A percentile compares a stretch with the other conserved stretches of the same genome.
phyloP scores from a whole-genome alignment of 768 basidiomycete genomes.

The Mycena kentingensis region DNA sequence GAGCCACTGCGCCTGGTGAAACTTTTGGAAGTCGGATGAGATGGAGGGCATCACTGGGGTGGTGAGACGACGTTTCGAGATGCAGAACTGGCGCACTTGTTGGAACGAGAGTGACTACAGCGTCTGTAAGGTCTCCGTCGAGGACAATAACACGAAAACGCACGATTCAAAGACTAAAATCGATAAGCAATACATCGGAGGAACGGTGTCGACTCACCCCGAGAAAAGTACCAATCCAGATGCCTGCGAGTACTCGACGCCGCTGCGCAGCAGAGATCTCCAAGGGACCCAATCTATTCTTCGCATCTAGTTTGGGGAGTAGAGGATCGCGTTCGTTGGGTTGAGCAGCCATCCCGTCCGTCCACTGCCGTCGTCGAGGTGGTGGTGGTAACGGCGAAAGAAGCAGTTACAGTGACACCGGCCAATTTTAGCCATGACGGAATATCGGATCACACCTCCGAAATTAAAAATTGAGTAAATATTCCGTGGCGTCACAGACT shows the following conservation, averaged over 20 bases:
- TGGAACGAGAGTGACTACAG: constrained; percentile 16
- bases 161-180: constrained; percentile 24
- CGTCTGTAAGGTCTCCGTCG: neutral
- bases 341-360: constrained; percentile 7
- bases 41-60: constrained; percentile 70
- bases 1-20: constrained; percentile 82
- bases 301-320: constrained; percentile 2
- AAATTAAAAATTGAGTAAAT: too few relatives aligned
- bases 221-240: constrained; percentile 15
- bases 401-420: too few relatives aligned
- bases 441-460: too few relatives aligned
- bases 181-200: neutral
- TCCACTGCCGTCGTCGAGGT: too few relatives aligned
- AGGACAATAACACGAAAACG: neutral
- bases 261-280: constrained; percentile 13
- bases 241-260: constrained; percentile 11
- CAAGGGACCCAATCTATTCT: constrained; percentile 13
- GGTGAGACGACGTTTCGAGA: neutral
- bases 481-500: too few relatives aligned
- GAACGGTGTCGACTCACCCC: constrained; percentile 7
- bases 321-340: constrained; percentile 21
- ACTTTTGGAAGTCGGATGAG: constrained; percentile 75
- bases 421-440: too few relatives aligned
- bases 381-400: too few relatives aligned
- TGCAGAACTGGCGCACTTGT: constrained; percentile 9